Percentiles rank a stretch among this genome's conserved stretches.
Evolutionary conservation across 441 rosid genomes (phyloP).

Genomic region (Pelargonium myrrhifolium): DNA sequence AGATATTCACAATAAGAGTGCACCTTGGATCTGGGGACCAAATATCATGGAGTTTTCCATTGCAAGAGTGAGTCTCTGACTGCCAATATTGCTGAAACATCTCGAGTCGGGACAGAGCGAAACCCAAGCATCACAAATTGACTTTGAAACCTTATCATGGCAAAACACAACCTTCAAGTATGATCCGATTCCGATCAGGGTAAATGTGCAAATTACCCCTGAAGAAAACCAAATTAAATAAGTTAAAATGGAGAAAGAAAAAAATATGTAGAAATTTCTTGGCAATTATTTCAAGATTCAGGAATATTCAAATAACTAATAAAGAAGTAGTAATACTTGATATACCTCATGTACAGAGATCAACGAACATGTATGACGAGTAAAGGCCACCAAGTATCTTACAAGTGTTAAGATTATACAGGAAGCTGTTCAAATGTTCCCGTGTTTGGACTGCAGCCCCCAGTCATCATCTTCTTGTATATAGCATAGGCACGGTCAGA

Average conservation of each 20-base stretch:
- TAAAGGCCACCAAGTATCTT: slow-evolving; percentile 17
- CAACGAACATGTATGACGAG: slow-evolving; percentile 2
- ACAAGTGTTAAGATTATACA: slow-evolving; percentile 23
- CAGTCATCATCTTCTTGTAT: slow-evolving; percentile 71
- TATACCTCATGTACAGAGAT: slow-evolving; percentile 1
- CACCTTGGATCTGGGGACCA: neutral
- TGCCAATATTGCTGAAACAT: neutral
- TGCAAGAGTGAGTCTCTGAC: too few relatives aligned
- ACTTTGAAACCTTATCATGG: neutral
- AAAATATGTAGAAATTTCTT: neutral
- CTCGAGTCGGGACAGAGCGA: neutral
- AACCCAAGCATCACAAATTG: neutral
- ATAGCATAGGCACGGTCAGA: slow-evolving; percentile 63
- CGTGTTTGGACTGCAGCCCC: slow-evolving; percentile 74
- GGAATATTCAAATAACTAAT: neutral
- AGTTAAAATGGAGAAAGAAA: neutral
- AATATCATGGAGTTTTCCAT: too few relatives aligned
- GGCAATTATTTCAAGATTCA: neutral
- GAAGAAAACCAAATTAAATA: neutral
- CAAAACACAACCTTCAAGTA: neutral
- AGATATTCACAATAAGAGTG: slow-evolving; percentile 11
- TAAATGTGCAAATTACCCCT: neutral
- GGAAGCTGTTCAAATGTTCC: slow-evolving; percentile 89
- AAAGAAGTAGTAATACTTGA: slow-evolving; percentile 9
- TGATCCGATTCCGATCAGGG: neutral